Conservation (phyloP, 768 basidiomycete genomes). For the Lentinus brumalis region DNA sequence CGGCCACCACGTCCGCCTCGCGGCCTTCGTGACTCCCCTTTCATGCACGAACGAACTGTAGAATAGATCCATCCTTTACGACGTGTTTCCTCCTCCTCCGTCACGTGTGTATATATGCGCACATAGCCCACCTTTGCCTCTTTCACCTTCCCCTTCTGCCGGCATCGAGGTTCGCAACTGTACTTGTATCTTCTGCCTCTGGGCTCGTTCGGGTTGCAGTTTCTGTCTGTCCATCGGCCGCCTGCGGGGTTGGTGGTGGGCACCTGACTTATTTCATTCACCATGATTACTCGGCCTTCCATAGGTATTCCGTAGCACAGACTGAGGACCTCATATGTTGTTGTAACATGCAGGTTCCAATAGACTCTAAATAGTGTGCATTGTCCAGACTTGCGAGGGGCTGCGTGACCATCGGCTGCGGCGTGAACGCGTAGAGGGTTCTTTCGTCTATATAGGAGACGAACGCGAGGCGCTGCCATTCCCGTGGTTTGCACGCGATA, state of each 20-base stretch:
- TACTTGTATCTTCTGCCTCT: not conserved
- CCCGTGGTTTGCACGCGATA: too few relatives aligned
- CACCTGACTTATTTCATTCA: too few relatives aligned
- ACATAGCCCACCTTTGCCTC: not conserved
- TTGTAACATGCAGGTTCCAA: not conserved
- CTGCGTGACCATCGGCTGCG: too few relatives aligned
- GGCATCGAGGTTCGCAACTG: not conserved
- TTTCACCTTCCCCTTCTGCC: not conserved
- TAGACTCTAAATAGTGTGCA: not conserved
- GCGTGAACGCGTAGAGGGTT: too few relatives aligned
- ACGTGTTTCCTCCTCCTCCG: not conserved
- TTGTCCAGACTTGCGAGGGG: not conserved
- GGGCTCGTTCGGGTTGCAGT: not conserved
- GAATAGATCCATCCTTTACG: constrained; percentile 15
- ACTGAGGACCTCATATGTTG: not conserved
- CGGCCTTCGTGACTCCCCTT: not conserved
- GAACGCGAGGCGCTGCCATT: too few relatives aligned
- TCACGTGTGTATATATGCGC: not conserved
- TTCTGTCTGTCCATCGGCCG: too few relatives aligned
- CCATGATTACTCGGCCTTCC: too few relatives aligned
- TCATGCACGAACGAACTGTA: constrained; percentile 14
- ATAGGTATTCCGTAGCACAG: not conserved
- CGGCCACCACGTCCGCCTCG: constrained; percentile 6
- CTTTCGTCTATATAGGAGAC: too few relatives aligned
- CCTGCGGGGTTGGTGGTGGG: too few relatives aligned